These are phyloP conservation scores for Alternaria alternata DNA, from an alignment of 2,329 filamentous ascomycete genomes.

Conservation along the genomic window DNA sequence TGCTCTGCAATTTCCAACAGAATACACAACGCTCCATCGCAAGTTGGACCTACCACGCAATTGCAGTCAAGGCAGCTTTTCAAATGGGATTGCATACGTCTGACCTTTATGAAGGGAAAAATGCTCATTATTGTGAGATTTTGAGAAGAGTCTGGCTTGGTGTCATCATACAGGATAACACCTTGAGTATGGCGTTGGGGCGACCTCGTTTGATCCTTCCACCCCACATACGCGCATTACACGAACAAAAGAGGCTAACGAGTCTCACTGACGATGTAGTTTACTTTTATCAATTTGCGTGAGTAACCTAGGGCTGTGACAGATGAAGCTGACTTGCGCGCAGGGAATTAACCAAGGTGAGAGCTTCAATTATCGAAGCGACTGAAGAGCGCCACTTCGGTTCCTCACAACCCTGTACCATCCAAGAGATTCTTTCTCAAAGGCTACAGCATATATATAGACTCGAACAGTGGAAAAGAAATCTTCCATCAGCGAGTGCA, in stretches of 20 bases:
- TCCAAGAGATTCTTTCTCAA: background rate
- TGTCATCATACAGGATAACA: background rate
- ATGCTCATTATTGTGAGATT: background rate
- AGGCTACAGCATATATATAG: background rate
- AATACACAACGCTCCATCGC: background rate
- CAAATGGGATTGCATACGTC: background rate
- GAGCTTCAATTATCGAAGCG: background rate
- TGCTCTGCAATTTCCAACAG: background rate
- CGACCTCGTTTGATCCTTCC: background rate
- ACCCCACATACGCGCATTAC: background rate
- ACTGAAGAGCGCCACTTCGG: background rate
- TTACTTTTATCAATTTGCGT: background rate
- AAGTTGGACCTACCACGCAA: background rate
- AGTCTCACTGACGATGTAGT: background rate
- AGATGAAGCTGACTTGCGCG: background rate
- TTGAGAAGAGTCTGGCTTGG: background rate
- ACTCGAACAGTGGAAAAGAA: background rate
- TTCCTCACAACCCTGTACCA: background rate
- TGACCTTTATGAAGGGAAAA: background rate
- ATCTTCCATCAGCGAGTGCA: background rate
- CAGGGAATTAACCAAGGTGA: background rate
- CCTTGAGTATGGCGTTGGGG: background rate
- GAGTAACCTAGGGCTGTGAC: background rate
- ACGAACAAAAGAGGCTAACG: background rate
- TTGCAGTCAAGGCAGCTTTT: background rate